Percentiles rank a stretch among this genome's conserved stretches.
These are phyloP conservation scores for Crotalaria pallida DNA, from an alignment of 306 rosid genomes.

Conservation along the genomic window DNA sequence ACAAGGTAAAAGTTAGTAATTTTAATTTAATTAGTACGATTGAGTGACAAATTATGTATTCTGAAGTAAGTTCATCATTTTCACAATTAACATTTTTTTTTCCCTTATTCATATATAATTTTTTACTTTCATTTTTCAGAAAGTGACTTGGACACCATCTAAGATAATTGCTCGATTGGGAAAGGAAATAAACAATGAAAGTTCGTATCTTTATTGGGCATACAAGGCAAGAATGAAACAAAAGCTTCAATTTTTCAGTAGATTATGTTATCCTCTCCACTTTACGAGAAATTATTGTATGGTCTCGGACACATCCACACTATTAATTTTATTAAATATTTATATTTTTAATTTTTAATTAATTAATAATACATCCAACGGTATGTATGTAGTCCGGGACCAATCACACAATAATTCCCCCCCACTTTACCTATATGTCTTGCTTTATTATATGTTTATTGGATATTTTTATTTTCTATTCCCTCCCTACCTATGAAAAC, in stretches of 20 bases:
- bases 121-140: constrained; percentile 36
- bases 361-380: too few species aligned
- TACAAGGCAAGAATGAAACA: constrained; percentile 51
- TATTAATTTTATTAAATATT: too few species aligned
- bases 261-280: not conserved
- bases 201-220: constrained; percentile 94
- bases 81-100: not conserved
- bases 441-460: too few species aligned
- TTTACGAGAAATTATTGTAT: too few species aligned
- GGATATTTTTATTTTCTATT: too few species aligned
- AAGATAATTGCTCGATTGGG: constrained; percentile 82
- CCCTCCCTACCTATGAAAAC: too few species aligned
- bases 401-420: too few species aligned
- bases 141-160: constrained; percentile 77
- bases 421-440: too few species aligned
- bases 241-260: constrained; percentile 14
- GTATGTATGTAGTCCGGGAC: not conserved
- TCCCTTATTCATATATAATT: not conserved
- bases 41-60: not conserved
- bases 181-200: constrained; percentile 69
- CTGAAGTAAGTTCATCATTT: not conserved
- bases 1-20: not conserved
- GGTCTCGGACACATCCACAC: too few species aligned
- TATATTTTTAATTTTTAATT: too few species aligned
- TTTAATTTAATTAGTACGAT: not conserved